Evolutionary conservation across 345 rosid genomes (phyloP).

Genomic region (Lepidium sativum): DNA sequence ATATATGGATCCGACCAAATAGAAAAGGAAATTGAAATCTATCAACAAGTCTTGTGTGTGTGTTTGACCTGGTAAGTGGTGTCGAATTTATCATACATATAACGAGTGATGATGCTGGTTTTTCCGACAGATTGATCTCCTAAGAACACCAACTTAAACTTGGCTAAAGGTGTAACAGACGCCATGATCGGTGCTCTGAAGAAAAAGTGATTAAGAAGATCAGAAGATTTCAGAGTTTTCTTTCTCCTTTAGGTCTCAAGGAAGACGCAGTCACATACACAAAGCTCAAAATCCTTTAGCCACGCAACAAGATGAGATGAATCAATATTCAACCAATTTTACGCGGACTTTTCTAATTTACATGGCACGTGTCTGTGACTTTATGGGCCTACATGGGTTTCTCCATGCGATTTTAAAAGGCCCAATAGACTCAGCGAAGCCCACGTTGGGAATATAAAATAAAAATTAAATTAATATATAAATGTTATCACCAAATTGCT

Average conservation of each 20-base stretch:
- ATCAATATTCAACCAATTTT: not conserved
- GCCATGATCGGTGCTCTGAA: conserved; percentile 37
- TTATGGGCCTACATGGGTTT: not conserved
- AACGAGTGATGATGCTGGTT: conserved; percentile 89
- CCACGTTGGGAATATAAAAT: too few species aligned
- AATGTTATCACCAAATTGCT: too few species aligned
- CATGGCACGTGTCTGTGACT: not conserved
- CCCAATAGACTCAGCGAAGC: too few species aligned
- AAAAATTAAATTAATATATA: too few species aligned
- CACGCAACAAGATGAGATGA: conserved; percentile 18
- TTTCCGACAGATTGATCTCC: conserved; percentile 89
- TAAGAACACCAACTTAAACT: conserved; percentile 70
- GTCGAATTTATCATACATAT: conserved; percentile 91
- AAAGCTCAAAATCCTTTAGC: not conserved
- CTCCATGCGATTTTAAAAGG: not conserved
- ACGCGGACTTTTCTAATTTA: not conserved
- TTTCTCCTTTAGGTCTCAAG: not conserved
- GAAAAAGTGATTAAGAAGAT: conserved; percentile 1
- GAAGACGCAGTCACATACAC: conserved; percentile 19
- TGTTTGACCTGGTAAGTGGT: conserved; percentile 58
- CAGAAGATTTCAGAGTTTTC: not conserved
- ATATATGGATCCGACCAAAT: too few species aligned
- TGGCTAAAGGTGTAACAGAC: conserved; percentile 60
- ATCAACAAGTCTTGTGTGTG: too few species aligned
- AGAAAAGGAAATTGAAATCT: too few species aligned